Evolutionary conservation across 2,329 filamentous ascomycete species (phyloP), one percentile per base, ranked within the genome.

Genomic region (Curvularia sp.): DNA sequence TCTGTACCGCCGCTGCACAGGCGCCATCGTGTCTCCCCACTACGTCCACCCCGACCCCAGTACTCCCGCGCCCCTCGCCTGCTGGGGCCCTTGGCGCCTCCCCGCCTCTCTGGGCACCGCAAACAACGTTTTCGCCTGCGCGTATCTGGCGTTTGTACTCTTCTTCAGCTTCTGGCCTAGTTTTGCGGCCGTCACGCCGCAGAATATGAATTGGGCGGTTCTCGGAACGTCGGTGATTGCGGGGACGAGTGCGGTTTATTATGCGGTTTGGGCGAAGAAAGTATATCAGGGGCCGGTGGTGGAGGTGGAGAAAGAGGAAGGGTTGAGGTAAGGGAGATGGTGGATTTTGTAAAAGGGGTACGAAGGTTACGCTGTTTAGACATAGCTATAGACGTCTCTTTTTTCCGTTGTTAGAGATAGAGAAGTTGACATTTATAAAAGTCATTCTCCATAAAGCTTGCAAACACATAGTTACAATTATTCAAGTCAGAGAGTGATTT

Each of bases 141-240:
- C 43, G 0, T 75, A 69, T 49, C 58, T 71, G 5, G 12, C 47
- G 1, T 67, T 74, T 26, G 58, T 74, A 3, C 62, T 72, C 9
- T 73, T 75, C 59, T 73, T 73, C 41, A 67, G 63, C 51, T 72
- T 72, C 33, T 74, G 66, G 69, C 71, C 67, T 1, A 53, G n/a
- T 3, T 63, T 58, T 8, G 55, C 60, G 2, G 41, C 61, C 0
- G 68, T 70, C 1, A 66, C 57, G 22, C 58, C 63, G 3, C 55
- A 61, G 26, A 67, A 49, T 8, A 72, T 73, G 68, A 76, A 75
- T 26, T 75, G 69, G 67, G 64, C 67, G 0, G 55, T 71, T 2
- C 18, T 74, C 9, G 70, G 71, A 0, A 70, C 64, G 0, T 64
- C 65, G 0, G 48, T 39, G 1, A 59, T 67, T 7, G 62, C 66